phyloP scores from a whole-genome alignment of 768 basidiomycete species.

The Psilocybe cyanescens region DNA sequence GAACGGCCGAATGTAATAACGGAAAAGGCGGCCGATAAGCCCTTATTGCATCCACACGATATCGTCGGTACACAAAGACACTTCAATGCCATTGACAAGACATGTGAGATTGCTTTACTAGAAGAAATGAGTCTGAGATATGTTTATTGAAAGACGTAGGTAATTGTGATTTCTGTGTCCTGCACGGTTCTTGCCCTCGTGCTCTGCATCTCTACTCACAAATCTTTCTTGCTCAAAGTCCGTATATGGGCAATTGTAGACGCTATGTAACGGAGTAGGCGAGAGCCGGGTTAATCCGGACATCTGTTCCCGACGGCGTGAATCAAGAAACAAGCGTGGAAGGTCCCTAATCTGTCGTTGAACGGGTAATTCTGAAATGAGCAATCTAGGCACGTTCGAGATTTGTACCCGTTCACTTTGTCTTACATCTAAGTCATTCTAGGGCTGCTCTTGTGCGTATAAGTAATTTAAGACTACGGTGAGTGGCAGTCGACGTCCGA shows the following conservation, averaged over 20 bases:
- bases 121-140: too few species aligned
- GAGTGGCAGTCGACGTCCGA: too few species aligned
- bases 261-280: neutral
- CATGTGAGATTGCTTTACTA: neutral
- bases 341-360: constrained; percentile 5
- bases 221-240: neutral
- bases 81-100: too few species aligned
- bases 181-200: too few species aligned
- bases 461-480: too few species aligned
- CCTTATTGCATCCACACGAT: neutral
- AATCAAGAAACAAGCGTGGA: constrained; percentile 6
- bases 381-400: constrained; percentile 10
- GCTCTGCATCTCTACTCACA: neutral
- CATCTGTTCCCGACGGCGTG: neutral
- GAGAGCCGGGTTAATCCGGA: neutral
- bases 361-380: constrained; percentile 2
- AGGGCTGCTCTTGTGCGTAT: too few species aligned
- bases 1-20: neutral
- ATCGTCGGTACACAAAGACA: too few species aligned
- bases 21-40: neutral
- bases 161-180: too few species aligned
- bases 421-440: too few species aligned
- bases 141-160: too few species aligned
- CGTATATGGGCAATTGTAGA: neutral
- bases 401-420: neutral